phyloP scores from a whole-genome alignment of 257 asterid genomes.

The Penstemon davidsonii region DNA sequence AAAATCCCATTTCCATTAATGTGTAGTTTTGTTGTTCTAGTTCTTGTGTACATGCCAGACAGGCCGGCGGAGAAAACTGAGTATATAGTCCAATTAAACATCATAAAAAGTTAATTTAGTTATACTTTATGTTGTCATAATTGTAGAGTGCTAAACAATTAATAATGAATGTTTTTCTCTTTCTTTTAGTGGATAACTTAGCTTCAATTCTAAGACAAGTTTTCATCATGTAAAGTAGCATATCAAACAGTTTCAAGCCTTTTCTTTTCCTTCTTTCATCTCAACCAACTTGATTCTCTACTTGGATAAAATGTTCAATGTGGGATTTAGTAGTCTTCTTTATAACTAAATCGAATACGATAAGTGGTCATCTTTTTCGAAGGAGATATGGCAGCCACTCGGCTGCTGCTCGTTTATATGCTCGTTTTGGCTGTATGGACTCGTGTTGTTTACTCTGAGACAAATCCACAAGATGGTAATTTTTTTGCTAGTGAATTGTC shows the following conservation, averaged over 20 bases:
- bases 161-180: slow-evolving; percentile 13
- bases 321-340: slow-evolving; percentile 13
- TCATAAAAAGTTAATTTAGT: not conserved
- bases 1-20: no score
- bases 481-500: not conserved
- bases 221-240: slow-evolving; percentile 36
- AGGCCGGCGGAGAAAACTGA: not conserved
- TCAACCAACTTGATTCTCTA: slow-evolving; percentile 25
- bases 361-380: not conserved
- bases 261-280: not conserved
- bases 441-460: slow-evolving; percentile 26
- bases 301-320: slow-evolving; percentile 23
- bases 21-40: not conserved
- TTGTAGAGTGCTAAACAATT: slow-evolving; percentile 45
- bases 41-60: slow-evolving; percentile 10
- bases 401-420: slow-evolving; percentile 27
- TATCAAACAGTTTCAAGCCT: slow-evolving; percentile 14
- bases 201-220: slow-evolving; percentile 49
- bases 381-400: slow-evolving; percentile 32
- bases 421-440: slow-evolving; percentile 19
- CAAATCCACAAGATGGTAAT: slow-evolving; percentile 57
- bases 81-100: not conserved
- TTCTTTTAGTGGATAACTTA: not conserved
- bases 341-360: slow-evolving; percentile 19
- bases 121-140: slow-evolving; percentile 25